Conservation (phyloP, 2,329 filamentous ascomycete genomes). For the Periconia sp. region DNA sequence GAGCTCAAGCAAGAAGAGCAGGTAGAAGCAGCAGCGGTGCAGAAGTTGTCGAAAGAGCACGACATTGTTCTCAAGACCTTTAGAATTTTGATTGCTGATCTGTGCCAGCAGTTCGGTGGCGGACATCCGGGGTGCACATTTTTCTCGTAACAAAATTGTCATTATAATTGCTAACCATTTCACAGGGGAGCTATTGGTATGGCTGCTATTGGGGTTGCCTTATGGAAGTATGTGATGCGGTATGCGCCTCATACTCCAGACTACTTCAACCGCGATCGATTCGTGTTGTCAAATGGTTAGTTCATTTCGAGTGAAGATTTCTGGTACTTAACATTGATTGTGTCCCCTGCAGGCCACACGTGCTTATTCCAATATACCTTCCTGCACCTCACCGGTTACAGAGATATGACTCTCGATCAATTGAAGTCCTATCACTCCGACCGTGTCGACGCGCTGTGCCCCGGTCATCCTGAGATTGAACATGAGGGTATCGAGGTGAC, state of each 20-base stretch:
- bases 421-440: slow-evolving; percentile 58
- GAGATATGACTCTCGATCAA: slow-evolving; percentile 58
- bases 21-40: slow-evolving; percentile 17
- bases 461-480: slow-evolving; percentile 61
- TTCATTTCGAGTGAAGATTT: neutral
- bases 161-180: slow-evolving; percentile 2
- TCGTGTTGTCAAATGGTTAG: slow-evolving; percentile 61
- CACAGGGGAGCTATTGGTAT: slow-evolving; percentile 60
- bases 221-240: slow-evolving; percentile 65
- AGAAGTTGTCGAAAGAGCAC: slow-evolving; percentile 33
- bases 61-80: slow-evolving; percentile 62
- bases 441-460: slow-evolving; percentile 54
- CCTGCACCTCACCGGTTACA: slow-evolving; percentile 57
- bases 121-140: slow-evolving; percentile 64
- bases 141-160: neutral
- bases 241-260: slow-evolving; percentile 58
- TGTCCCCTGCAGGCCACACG: slow-evolving; percentile 46
- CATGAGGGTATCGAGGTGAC: slow-evolving; percentile 61
- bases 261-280: slow-evolving; percentile 65
- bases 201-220: slow-evolving; percentile 62
- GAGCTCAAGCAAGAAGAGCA: slow-evolving; percentile 26
- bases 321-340: neutral
- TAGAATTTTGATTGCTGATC: slow-evolving; percentile 65
- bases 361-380: slow-evolving; percentile 59
- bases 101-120: slow-evolving; percentile 70